Evolutionary conservation across 208 protist genomes (phyloP).

Genomic region (Tritrichomonas foetus): DNA sequence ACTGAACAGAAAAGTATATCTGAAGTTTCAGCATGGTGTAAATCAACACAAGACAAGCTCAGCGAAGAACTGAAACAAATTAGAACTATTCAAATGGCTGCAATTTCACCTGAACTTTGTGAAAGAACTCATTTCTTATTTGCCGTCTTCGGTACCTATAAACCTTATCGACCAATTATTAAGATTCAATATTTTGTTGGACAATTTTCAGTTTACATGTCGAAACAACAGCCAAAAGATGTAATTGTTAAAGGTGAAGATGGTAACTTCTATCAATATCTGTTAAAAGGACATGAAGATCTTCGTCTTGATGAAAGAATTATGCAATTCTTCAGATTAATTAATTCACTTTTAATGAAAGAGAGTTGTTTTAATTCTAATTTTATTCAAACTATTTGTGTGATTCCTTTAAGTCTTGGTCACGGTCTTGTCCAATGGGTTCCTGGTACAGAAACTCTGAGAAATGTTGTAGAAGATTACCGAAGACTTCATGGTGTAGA

Average conservation of each 20-base stretch:
- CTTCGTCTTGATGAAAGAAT: slow-evolving; percentile 37
- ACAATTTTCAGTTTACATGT: not conserved
- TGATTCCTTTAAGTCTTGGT: not conserved
- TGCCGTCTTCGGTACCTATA: not conserved
- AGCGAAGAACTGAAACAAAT: not conserved
- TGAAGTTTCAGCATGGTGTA: not conserved
- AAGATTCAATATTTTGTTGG: slow-evolving; percentile 5
- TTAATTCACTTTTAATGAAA: not conserved
- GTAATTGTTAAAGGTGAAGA: slow-evolving; percentile 14
- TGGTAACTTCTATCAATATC: slow-evolving; percentile 41
- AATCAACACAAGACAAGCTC: not conserved
- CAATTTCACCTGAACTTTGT: not conserved
- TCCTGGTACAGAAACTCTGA: not conserved
- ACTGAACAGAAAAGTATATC: too few relatives aligned
- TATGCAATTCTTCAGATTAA: slow-evolving; percentile 40
- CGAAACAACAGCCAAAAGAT: slow-evolving; percentile 30
- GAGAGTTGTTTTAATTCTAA: not conserved
- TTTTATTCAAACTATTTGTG: not conserved
- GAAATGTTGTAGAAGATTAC: not conserved
- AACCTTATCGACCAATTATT: not conserved
- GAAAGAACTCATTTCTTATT: not conserved
- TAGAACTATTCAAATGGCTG: not conserved
- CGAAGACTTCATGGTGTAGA: not conserved
- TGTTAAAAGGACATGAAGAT: slow-evolving; percentile 28
- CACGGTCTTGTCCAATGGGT: slow-evolving; percentile 30